Conservation (phyloP, 495 filamentous ascomycete species). For the Aspergillus ellipticus region DNA sequence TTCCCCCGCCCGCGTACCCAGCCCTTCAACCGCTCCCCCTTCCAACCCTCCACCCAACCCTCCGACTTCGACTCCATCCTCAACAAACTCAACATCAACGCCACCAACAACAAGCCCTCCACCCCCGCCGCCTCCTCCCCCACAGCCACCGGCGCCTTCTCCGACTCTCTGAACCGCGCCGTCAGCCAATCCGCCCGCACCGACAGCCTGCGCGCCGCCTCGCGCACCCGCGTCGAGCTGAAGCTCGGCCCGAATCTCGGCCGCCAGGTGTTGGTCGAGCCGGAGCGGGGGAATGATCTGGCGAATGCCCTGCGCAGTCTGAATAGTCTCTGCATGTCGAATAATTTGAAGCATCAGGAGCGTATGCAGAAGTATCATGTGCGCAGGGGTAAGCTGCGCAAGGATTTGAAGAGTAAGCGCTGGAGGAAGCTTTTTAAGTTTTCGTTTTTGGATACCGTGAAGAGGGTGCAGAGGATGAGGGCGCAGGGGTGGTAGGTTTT, state of each 20-base stretch:
- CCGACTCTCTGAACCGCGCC: constrained; percentile 22
- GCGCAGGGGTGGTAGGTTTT: constrained; percentile 40
- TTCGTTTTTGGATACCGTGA: constrained; percentile 40
- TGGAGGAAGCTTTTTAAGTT: constrained; percentile 45
- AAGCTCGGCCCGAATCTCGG: constrained; percentile 43
- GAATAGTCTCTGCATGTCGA: constrained; percentile 19
- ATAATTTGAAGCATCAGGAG: constrained; percentile 25
- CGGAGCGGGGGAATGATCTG: constrained; percentile 34
- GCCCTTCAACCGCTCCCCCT: neutral
- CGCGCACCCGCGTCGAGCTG: constrained; percentile 27
- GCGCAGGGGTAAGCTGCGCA: constrained; percentile 35
- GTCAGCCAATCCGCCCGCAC: constrained; percentile 16
- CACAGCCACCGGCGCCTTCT: constrained; percentile 10
- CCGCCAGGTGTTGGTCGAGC: constrained; percentile 36
- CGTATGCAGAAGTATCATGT: constrained; percentile 35
- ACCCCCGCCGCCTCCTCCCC: neutral
- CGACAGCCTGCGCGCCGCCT: constrained; percentile 13
- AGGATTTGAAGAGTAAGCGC: constrained; percentile 30
- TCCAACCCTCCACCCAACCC: neutral
- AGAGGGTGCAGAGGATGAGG: constrained; percentile 43
- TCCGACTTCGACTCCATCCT: constrained; percentile 39
- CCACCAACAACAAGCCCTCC: constrained; percentile 9
- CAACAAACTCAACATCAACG: constrained; percentile 31
- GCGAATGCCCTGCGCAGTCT: constrained; percentile 27
- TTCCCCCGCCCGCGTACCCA: neutral